A percentile compares a stretch with the other conserved stretches of the same genome.
Conservation (phyloP, 106 monocot genomes). For the Apostasia ramifera region DNA sequence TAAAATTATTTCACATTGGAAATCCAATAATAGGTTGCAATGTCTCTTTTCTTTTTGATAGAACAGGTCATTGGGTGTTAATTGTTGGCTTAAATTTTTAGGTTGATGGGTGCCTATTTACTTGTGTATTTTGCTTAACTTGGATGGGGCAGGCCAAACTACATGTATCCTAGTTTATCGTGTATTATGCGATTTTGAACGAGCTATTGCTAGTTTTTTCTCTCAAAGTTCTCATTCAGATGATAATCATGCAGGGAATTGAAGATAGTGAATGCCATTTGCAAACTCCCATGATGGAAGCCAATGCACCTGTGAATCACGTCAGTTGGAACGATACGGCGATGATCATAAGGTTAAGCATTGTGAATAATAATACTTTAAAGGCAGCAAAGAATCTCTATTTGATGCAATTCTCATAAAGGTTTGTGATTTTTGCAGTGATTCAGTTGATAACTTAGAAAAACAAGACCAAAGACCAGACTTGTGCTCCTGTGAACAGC, state of each 20-base stretch:
- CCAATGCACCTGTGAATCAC: conserved; percentile 2
- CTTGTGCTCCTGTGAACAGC: conserved; percentile 11
- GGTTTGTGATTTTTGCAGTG: conserved; percentile 20
- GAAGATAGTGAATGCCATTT: background rate
- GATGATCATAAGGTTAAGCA: conserved; percentile 13
- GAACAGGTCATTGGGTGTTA: too few relatives aligned
- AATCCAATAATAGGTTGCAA: too few relatives aligned
- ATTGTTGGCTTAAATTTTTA: too few relatives aligned
- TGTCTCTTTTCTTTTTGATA: too few relatives aligned
- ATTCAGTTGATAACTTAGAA: conserved; percentile 5
- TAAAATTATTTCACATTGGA: too few relatives aligned
- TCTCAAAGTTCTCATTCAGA: background rate
- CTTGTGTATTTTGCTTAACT: too few relatives aligned
- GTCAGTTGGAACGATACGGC: conserved; percentile 1
- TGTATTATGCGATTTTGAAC: too few relatives aligned
- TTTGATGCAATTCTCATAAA: background rate
- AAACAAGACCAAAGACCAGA: conserved; percentile 1
- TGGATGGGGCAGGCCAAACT: too few relatives aligned
- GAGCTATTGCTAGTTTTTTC: background rate
- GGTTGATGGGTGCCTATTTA: too few relatives aligned
- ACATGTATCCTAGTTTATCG: too few relatives aligned
- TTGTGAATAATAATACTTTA: background rate
- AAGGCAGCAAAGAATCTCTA: background rate
- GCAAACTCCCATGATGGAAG: conserved; percentile 1
- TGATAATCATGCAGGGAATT: background rate